Evolutionary conservation across 2,329 filamentous ascomycete species (phyloP).

Genomic region (Aureobasidium sp.): DNA sequence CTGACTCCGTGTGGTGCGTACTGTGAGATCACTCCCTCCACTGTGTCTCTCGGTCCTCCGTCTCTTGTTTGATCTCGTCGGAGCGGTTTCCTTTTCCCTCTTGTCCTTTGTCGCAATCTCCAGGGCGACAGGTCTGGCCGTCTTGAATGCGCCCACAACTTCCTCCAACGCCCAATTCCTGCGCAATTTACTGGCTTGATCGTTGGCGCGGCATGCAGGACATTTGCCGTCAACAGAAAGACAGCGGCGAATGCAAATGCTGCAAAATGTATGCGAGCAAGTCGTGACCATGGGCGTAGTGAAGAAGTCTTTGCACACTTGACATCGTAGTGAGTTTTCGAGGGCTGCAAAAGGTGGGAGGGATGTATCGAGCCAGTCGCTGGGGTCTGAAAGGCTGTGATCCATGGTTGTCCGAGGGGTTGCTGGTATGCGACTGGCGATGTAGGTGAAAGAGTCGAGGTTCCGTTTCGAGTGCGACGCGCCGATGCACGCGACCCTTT

Average conservation of each 20-base stretch:
- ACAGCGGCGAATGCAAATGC: constrained; percentile 83
- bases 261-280: constrained; percentile 95
- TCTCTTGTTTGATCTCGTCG: constrained; percentile 42
- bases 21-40: constrained; percentile 24
- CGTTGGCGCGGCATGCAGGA: constrained; percentile 68
- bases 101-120: constrained; percentile 52
- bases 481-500: background rate
- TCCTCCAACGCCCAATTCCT: constrained; percentile 83
- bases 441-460: constrained; percentile 22
- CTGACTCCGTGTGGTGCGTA: constrained; percentile 29
- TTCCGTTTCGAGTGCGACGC: constrained; percentile 18
- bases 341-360: constrained; percentile 61
- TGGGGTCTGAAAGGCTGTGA: constrained; percentile 58
- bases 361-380: constrained; percentile 72
- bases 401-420: background rate
- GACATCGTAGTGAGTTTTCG: constrained; percentile 82
- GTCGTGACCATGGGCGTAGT: constrained; percentile 90
- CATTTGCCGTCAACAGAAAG: constrained; percentile 80
- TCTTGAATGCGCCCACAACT: constrained; percentile 69
- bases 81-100: constrained; percentile 15
- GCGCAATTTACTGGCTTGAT: constrained; percentile 78
- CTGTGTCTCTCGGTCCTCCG: constrained; percentile 26
- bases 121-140: constrained; percentile 56
- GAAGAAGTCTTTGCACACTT: constrained; percentile 98
- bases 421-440: background rate